Evolutionary conservation across 306 rosid species (phyloP).

Genomic region (Cicer chorassanicum): DNA sequence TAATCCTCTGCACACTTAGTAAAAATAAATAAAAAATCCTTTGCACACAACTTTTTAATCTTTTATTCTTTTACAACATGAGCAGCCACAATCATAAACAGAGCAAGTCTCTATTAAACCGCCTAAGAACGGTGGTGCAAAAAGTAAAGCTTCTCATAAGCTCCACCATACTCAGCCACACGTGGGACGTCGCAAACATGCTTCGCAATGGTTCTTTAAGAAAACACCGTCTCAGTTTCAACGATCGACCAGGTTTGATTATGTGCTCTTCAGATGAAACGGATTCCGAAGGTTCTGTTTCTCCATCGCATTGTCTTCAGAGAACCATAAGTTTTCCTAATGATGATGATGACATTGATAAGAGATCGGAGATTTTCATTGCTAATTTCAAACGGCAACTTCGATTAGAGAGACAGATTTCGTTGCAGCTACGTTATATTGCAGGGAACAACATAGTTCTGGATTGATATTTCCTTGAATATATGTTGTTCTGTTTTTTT

Average conservation of each 20-base stretch:
- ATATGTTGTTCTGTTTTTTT: background rate
- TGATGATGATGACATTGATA: constrained; percentile 79
- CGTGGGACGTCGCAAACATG: constrained; percentile 61
- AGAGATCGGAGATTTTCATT: constrained; percentile 73
- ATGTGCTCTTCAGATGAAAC: constrained; percentile 29
- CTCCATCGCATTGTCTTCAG: constrained; percentile 49
- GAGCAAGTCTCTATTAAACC: constrained; percentile 47
- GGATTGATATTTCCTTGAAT: constrained; percentile 45
- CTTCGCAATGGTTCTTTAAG: constrained; percentile 47
- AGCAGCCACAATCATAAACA: constrained; percentile 5
- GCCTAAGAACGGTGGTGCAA: constrained; percentile 63
- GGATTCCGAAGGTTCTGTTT: constrained; percentile 45
- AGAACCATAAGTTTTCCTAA: constrained; percentile 67
- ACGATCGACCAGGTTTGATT: constrained; percentile 61
- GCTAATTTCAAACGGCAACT: constrained; percentile 73
- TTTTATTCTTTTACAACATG: constrained; percentile 29
- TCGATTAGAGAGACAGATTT: constrained; percentile 76
- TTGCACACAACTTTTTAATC: background rate
- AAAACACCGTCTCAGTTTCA: constrained; percentile 54
- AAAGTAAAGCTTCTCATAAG: constrained; percentile 61
- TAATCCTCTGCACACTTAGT: background rate
- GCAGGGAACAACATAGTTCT: constrained; percentile 52
- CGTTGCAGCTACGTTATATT: constrained; percentile 63
- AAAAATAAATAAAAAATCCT: background rate
- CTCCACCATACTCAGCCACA: constrained; percentile 51